Base-by-base conservation (phyloP, 164 flowering plant species). In the Aristolochia fimbriata region DNA sequence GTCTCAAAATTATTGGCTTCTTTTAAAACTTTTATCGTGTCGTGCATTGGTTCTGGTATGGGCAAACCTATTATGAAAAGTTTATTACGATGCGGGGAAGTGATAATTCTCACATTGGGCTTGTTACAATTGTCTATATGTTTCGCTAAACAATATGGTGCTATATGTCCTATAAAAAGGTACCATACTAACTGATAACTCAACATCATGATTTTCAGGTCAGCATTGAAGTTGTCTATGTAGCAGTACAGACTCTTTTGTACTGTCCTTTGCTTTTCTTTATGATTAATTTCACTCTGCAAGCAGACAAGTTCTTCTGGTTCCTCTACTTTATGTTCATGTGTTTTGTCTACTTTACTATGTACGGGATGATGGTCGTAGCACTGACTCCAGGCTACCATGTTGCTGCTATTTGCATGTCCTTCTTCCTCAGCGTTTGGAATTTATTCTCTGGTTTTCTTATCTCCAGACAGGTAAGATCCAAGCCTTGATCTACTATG, bases 361-460 rank as follows among this genome's bases (percentile, higher is more conserved):
- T 76, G 57, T 81, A 76, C 50, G 86, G 86, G 43, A 79, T 79
- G 86, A 76, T 81, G 83, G 61, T 74, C 33, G 78, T 79, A 15
- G 81, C 86, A 15, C 72, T 79, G 57, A 79, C 83, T 41, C 83
- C 83, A 22, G 74, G 71, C 55, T 61, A 62, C 62, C 83, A 77
- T 55, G 66, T 79, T 55, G 86, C 86, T 57, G 80, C 79, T 30
- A 70, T 81, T 68, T 53, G 62, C 59, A 74, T 77, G 81, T 72
- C 80, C 20, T 81, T 81, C 72, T 79, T 79, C 76, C 57, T 79
- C 33, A 74, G 66, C 71, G 69, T 81, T 53, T 81, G 86, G 86
- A 77, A 79, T 57, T 68, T 81, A 67, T 79, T 81, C 81, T 77
- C 83, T n/a, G 83, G 83, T 50, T 81, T 79, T 62, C 74, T 81